A percentile compares a stretch with the other conserved stretches of the same genome.
Conservation (phyloP, 108 stramenopile genomes). For the Nitzschia inconspicua region DNA sequence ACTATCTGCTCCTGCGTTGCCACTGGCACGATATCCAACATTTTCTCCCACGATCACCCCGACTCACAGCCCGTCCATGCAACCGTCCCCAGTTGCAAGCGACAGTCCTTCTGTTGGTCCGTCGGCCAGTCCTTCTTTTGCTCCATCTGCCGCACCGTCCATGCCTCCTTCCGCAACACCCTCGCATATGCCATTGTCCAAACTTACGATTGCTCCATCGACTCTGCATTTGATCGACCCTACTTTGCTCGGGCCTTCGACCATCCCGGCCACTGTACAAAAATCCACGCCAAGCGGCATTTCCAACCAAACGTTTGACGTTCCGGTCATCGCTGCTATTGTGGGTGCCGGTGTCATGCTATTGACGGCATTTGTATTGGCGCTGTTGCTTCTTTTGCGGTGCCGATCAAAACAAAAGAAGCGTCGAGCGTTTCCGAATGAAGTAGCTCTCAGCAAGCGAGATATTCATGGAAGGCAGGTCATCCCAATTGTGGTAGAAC, state of each 20-base stretch:
- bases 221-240: too few species aligned
- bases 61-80: background rate
- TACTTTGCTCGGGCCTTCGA: too few species aligned
- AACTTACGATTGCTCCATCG: too few species aligned
- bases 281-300: background rate
- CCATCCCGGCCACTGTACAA: too few species aligned
- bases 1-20: background rate
- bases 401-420: background rate
- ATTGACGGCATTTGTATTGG: background rate
- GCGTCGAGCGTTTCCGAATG: background rate
- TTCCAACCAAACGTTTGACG: background rate
- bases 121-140: background rate
- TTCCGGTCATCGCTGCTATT: slow-evolving; percentile 13
- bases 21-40: background rate
- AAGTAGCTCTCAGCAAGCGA: slow-evolving; percentile 1
- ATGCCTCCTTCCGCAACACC: background rate
- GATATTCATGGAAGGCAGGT: background rate
- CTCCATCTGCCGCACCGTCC: background rate
- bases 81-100: background rate
- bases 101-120: background rate
- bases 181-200: too few species aligned
- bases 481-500: slow-evolving; percentile 18
- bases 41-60: background rate
- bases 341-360: slow-evolving; percentile 12
- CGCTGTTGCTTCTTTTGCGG: slow-evolving; percentile 1